Conservation (phyloP, 495 filamentous ascomycete genomes). For the Penicillium riverlandense region DNA sequence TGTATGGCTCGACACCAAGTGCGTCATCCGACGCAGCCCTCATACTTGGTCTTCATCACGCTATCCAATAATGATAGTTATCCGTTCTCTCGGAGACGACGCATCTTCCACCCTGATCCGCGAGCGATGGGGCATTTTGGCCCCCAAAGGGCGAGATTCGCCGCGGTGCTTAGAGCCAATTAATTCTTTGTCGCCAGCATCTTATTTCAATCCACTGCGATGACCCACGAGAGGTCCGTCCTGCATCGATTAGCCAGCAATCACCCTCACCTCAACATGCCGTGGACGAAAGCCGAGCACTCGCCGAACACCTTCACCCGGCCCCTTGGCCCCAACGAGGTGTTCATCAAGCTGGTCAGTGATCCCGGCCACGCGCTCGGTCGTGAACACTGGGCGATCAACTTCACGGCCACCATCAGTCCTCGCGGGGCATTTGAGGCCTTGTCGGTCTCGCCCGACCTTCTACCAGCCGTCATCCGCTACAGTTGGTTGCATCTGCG, state of each 20-base stretch:
- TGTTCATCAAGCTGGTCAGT: slow-evolving; percentile 15
- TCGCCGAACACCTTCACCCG: slow-evolving; percentile 2
- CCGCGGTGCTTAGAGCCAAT: too few species aligned
- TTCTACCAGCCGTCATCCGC: slow-evolving; percentile 8
- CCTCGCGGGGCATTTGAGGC: slow-evolving; percentile 4
- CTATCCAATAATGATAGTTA: too few species aligned
- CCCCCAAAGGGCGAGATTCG: too few species aligned
- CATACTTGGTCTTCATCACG: too few species aligned
- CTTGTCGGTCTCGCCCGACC: slow-evolving; percentile 4
- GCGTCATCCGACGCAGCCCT: too few species aligned
- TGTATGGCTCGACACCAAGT: too few species aligned
- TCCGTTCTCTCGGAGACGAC: too few species aligned
- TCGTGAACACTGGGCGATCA: slow-evolving; percentile 20
- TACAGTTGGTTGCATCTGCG: slow-evolving; percentile 21
- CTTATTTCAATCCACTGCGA: neutral
- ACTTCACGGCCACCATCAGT: slow-evolving; percentile 11
- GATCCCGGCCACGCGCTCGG: slow-evolving; percentile 12
- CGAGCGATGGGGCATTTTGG: too few species aligned
- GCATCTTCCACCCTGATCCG: too few species aligned
- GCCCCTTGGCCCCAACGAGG: slow-evolving; percentile 16
- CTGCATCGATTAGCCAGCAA: neutral
- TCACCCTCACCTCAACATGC: neutral
- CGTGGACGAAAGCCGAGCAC: neutral
- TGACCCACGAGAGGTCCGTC: neutral
- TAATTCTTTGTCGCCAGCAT: too few species aligned